Percentiles rank a stretch among this genome's conserved stretches.
Conservation (phyloP, 2,329 filamentous ascomycete species). For the Alternaria angustiovoidea region DNA sequence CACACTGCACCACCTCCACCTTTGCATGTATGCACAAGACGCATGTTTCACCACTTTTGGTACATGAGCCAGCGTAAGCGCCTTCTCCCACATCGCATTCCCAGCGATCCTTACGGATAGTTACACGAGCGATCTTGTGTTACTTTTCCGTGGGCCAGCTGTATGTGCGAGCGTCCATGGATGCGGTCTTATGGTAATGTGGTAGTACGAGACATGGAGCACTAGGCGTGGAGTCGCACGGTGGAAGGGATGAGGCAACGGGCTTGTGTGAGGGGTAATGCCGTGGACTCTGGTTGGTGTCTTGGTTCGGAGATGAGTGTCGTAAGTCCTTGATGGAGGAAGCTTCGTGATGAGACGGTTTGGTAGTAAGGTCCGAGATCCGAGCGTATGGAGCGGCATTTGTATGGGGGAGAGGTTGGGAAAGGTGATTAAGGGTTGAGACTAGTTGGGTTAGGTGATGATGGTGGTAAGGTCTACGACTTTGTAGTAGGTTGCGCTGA, state of each 20-base stretch:
- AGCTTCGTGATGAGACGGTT: not conserved
- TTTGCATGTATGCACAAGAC: not conserved
- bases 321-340: not conserved
- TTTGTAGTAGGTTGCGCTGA: fast-evolving
- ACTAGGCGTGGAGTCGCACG: not conserved
- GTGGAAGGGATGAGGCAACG: constrained; percentile 1
- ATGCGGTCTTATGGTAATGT: not conserved
- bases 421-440: not conserved
- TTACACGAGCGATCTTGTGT: constrained; percentile 8
- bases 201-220: not conserved
- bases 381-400: constrained; percentile 12
- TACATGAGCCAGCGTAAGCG: not conserved
- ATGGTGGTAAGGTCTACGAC: not conserved
- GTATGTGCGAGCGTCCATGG: not conserved
- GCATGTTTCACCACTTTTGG: constrained; percentile 13
- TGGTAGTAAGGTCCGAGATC: not conserved
- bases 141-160: not conserved
- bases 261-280: constrained; percentile 22
- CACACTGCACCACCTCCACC: not conserved
- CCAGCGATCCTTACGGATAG: not conserved
- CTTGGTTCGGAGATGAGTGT: constrained; percentile 15
- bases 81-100: not conserved
- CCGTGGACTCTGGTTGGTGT: constrained; percentile 42
- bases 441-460: not conserved
- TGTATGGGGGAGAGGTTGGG: constrained; percentile 4